Base-by-base conservation (phyloP, 2,329 filamentous ascomycete species). In the Myriosclerotinia duriaeana region DNA sequence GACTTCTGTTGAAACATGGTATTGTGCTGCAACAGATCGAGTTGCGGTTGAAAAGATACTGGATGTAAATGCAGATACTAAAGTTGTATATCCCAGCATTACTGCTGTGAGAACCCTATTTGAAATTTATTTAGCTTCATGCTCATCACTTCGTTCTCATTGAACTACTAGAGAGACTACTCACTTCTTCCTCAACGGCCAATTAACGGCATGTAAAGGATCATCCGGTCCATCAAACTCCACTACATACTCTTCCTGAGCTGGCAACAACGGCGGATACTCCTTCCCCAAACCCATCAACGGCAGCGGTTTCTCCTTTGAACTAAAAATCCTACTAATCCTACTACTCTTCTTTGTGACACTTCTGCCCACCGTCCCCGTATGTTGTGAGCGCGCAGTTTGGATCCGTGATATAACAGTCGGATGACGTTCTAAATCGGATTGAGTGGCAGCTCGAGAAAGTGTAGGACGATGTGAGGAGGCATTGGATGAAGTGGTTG, bases 181-280 rank as follows among this genome's bases (percentile, higher is more conserved):
- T 74, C 77, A 86, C 87, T 96, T 97, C 81, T 91, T 93, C 75
- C 80, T 85, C 64, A 90, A 74, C 0, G 90, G 84, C 93, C 93
- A 97, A 76, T 97, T 97, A 79, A 94, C 90, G 1, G 92, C 89
- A 77, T 96, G 92, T 68, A 93, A 75, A 2, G 92, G 92, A 74
- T 97, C 93, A 70, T 93, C 84, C 1, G 87, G 89, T 0, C 92
- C 93, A 72, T 93, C 89, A 74, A 96, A 97, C 77, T 92, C 90
- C 53, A 93, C 90, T 0, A 93, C 89, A 74, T 93, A 94, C 70
- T 91, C 87, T 72, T 93, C 90, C 72, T 84, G 82, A 17, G 87
- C 85, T 2, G 90, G 89, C 53, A 93, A 76, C 0, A 80, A 81
- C 4, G 90, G 90, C 3, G 91, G 91, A 73, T 87, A 92, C 0